A percentile compares a stretch with the other conserved stretches of the same genome.
Conservation (phyloP, 2,329 filamentous ascomycete species). For the Pyrenophora tritici-repentis region DNA sequence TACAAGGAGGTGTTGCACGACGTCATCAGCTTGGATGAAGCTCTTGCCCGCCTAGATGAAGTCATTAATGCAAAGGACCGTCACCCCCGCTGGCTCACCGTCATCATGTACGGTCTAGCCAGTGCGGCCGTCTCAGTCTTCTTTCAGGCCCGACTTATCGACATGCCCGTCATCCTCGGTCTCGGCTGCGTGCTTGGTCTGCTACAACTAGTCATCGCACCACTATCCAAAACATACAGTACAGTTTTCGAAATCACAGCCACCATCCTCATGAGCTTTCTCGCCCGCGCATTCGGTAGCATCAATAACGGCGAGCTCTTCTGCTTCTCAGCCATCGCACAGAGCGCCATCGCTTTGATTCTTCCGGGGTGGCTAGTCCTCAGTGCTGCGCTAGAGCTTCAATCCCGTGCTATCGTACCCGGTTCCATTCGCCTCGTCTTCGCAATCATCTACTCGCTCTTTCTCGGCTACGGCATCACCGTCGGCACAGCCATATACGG, state of each 20-base stretch:
- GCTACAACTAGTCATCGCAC: slow-evolving; percentile 75
- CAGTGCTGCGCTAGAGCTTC: slow-evolving; percentile 54
- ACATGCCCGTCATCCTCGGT: slow-evolving; percentile 76
- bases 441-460: slow-evolving; percentile 57
- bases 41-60: slow-evolving; percentile 64
- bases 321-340: slow-evolving; percentile 56
- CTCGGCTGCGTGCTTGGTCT: slow-evolving; percentile 74
- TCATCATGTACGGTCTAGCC: slow-evolving; percentile 75
- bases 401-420: slow-evolving; percentile 53
- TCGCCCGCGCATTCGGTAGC: slow-evolving; percentile 55
- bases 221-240: slow-evolving; percentile 70
- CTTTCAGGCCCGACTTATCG: slow-evolving; percentile 75
- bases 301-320: slow-evolving; percentile 50
- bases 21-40: slow-evolving; percentile 70
- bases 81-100: slow-evolving; percentile 53
- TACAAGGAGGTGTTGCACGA: slow-evolving; percentile 82
- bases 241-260: slow-evolving; percentile 57
- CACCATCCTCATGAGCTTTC: slow-evolving; percentile 53
- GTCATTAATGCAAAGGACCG: slow-evolving; percentile 64
- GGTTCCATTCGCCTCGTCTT: slow-evolving; percentile 57
- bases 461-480: slow-evolving; percentile 57
- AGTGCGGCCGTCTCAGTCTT: slow-evolving; percentile 77
- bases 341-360: slow-evolving; percentile 56
- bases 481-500: slow-evolving; percentile 56
- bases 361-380: slow-evolving; percentile 55